Base-by-base conservation (phyloP, 2,329 filamentous ascomycete species). In the Pseudocercospora cruenta region DNA sequence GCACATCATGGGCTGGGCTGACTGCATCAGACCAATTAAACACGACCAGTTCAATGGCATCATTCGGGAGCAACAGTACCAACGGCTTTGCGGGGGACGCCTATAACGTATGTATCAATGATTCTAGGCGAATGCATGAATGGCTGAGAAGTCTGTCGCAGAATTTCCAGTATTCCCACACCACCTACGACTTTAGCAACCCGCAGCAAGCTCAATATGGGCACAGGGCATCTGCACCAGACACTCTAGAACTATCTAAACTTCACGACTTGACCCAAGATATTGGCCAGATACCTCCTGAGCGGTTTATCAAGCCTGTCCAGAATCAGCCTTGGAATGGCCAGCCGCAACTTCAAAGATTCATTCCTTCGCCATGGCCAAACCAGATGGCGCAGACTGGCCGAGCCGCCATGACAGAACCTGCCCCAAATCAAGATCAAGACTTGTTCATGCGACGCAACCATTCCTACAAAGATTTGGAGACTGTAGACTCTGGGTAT, bases 401-500 rank as follows among this genome's bases (percentile, higher is more conserved):
- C 16, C 31, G 54, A 8, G 6, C 54, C 26, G 8, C 63, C 3
- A 62, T 47, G 57, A 65, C 67, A 2, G 65, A 69, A 43, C 65
- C 67, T n/a, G 45, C 53, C 12, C 60, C 58, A 28, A 60, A 61
- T 14, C 62, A 64, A 16, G 63, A 65, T 16, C 54, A 58, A 24
- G 28, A 19, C n/a, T 21, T 8, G 8, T 39, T 36, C 1, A 26
- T 62, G 45, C 24, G 24, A n/a, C 31, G 60, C 31, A 58, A 31
- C 19, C 8, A 58, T 16, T 58, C 54, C 5, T n/a, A 58, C 28
- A 39, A 39, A 39, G 31, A 31, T 21, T 33, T 43, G 9, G 58
- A 60, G 43, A 51, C 58, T 21, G 43, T 64, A 14, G 69, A 72
- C 45, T 70, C 70, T 8, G 70, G 65, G 45, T 70, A 70, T 28